These are phyloP conservation scores for Lachnellula willkommii DNA, from an alignment of 2,329 filamentous ascomycete genomes.

Conservation along the genomic window DNA sequence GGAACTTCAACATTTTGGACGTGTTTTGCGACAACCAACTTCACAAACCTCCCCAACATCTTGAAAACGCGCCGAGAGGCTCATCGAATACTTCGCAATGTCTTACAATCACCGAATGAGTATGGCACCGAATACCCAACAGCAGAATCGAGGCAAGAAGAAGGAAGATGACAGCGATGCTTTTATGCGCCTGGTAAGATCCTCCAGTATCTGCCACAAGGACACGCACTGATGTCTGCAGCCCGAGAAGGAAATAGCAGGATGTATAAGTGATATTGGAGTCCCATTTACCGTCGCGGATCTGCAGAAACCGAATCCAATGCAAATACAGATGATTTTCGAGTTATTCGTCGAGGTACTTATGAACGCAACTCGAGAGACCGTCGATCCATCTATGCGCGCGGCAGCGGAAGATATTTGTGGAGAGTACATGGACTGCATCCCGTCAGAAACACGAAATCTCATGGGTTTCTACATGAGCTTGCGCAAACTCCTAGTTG, in stretches of 20 bases:
- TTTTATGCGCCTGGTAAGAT: conserved; percentile 50
- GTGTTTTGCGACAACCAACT: conserved; percentile 7
- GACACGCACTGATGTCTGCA: conserved; percentile 18
- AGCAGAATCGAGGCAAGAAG: conserved; percentile 44
- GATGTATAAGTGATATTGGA: conserved; percentile 95
- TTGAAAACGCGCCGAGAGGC: neutral
- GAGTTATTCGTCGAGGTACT: conserved; percentile 95
- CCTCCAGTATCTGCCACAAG: neutral
- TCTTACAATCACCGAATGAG: conserved; percentile 48
- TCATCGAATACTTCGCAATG: conserved; percentile 31
- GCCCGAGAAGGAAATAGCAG: conserved; percentile 76
- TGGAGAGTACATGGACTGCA: conserved; percentile 75
- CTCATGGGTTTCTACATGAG: conserved; percentile 94
- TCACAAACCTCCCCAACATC: neutral
- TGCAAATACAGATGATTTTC: conserved; percentile 94
- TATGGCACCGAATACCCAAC: conserved; percentile 43
- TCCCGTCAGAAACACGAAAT: conserved; percentile 83
- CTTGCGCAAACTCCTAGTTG: conserved; percentile 69
- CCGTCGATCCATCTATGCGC: conserved; percentile 90
- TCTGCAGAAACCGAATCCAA: conserved; percentile 86
- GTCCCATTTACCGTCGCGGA: conserved; percentile 83
- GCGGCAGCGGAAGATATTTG: conserved; percentile 84
- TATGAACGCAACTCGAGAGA: conserved; percentile 88
- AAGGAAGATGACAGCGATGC: conserved; percentile 54
- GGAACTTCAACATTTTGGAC: neutral